Conservation (phyloP, 495 filamentous ascomycete species). For the Aspergillus sclerotioniger region DNA sequence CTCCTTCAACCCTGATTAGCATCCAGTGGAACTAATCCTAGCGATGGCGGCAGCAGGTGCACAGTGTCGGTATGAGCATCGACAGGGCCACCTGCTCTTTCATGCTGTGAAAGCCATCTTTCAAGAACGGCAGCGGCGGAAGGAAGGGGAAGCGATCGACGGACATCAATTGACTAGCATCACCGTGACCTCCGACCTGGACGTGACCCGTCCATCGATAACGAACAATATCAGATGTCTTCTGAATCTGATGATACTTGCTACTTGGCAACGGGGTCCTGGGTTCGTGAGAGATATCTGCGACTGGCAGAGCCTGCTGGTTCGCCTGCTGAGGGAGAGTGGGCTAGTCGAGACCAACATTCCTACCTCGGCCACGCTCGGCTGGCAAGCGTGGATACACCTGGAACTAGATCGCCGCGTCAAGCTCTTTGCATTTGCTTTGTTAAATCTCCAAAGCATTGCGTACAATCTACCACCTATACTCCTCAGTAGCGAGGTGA, state of each 20-base stretch:
- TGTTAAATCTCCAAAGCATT: constrained; percentile 40
- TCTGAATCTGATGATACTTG: constrained; percentile 18
- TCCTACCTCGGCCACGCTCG: not conserved
- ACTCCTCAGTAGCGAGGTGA: constrained; percentile 55
- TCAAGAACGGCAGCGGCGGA: constrained; percentile 2
- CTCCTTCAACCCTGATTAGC: constrained; percentile 24
- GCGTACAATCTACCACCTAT: constrained; percentile 37
- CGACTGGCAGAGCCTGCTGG: constrained; percentile 18
- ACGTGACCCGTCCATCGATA: too few relatives aligned
- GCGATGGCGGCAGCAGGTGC: constrained; percentile 30
- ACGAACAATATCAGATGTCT: constrained; percentile 5
- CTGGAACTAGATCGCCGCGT: constrained; percentile 32
- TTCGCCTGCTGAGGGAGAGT: constrained; percentile 15
- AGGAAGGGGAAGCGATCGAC: not conserved
- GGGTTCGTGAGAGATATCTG: constrained; percentile 16
- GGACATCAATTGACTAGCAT: too few relatives aligned
- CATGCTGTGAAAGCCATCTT: constrained; percentile 13
- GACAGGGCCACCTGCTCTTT: constrained; percentile 16
- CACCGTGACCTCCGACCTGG: too few relatives aligned
- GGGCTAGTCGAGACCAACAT: constrained; percentile 11
- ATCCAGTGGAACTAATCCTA: constrained; percentile 20
- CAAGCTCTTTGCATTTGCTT: constrained; percentile 35
- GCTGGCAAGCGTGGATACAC: constrained; percentile 24
- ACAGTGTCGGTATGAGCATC: constrained; percentile 19
- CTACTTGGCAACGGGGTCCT: constrained; percentile 20